These are phyloP conservation scores for Penicillium hesseltinei DNA, from an alignment of 2,329 filamentous ascomycete genomes.

Conservation along the genomic window DNA sequence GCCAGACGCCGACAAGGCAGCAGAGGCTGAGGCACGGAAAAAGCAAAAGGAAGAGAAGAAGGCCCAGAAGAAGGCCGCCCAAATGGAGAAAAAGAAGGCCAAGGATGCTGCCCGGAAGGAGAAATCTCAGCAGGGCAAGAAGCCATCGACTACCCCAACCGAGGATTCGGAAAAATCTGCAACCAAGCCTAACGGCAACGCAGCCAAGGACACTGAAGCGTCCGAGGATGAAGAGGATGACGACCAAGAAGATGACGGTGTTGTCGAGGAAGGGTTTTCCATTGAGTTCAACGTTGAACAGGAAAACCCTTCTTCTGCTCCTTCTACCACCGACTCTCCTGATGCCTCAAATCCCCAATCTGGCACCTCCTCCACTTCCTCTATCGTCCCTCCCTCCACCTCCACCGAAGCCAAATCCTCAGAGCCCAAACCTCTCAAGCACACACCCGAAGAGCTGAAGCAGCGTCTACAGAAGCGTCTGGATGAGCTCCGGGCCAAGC, in stretches of 20 bases:
- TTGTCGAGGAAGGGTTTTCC: conserved; percentile 50
- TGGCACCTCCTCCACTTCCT: conserved; percentile 67
- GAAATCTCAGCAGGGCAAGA: conserved; percentile 30
- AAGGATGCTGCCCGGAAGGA: conserved; percentile 40
- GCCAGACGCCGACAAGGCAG: conserved; percentile 23
- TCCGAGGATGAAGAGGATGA: conserved; percentile 27
- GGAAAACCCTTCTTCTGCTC: conserved; percentile 42
- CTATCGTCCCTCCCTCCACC: conserved; percentile 52
- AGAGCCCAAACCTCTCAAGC: conserved; percentile 61
- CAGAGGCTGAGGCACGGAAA: conserved; percentile 37
- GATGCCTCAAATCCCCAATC: conserved; percentile 55
- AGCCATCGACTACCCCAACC: conserved; percentile 17
- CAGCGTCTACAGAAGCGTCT: conserved; percentile 79
- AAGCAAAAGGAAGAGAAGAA: conserved; percentile 42
- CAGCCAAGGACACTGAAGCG: conserved; percentile 20
- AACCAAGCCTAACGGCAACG: conserved; percentile 17
- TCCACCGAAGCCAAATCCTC: conserved; percentile 28
- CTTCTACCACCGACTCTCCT: conserved; percentile 58
- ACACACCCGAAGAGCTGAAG: conserved; percentile 72
- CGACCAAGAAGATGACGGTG: conserved; percentile 39
- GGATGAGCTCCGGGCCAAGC: conserved; percentile 75
- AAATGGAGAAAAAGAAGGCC: conserved; percentile 52
- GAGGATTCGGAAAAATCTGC: conserved; percentile 24
- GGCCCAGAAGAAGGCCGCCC: conserved; percentile 48
- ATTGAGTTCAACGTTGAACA: conserved; percentile 45